Evolutionary conservation across 257 asterid genomes (phyloP).

Genomic region (Solanum chiquidenum): DNA sequence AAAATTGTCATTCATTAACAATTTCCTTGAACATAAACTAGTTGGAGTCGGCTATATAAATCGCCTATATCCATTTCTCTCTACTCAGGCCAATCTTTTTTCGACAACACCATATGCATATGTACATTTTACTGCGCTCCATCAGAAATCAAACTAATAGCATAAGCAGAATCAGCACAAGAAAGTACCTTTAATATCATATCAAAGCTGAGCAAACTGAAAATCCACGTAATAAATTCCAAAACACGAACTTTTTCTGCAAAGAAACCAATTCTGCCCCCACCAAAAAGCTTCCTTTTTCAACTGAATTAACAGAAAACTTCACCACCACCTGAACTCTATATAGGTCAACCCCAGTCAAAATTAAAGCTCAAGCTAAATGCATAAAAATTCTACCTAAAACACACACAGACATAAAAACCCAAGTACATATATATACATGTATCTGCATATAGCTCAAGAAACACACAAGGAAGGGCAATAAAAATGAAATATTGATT

Average conservation of each 20-base stretch:
- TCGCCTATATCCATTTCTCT: neutral
- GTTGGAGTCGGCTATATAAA: neutral
- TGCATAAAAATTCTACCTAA: neutral
- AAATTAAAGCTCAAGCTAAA: neutral
- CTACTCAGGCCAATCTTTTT: neutral
- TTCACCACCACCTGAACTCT: neutral
- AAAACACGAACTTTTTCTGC: neutral
- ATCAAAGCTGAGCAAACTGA: neutral
- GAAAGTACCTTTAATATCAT: neutral
- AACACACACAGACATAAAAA: neutral
- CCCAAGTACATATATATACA: neutral
- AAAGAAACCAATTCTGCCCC: neutral
- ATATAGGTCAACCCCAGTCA: neutral
- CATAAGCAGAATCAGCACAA: neutral
- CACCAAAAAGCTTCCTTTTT: neutral
- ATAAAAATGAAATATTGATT: neutral
- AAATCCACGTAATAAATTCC: neutral
- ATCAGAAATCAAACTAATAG: neutral
- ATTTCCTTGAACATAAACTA: neutral
- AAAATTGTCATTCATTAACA: neutral
- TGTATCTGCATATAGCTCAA: neutral
- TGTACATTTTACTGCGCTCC: neutral
- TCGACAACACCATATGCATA: neutral
- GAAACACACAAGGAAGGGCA: neutral
- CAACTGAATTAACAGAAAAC: neutral